Percentiles rank a stretch among this genome's conserved stretches.
Evolutionary conservation across 768 basidiomycete genomes (phyloP).

Genomic region (Mycena olivaceomarginata): DNA sequence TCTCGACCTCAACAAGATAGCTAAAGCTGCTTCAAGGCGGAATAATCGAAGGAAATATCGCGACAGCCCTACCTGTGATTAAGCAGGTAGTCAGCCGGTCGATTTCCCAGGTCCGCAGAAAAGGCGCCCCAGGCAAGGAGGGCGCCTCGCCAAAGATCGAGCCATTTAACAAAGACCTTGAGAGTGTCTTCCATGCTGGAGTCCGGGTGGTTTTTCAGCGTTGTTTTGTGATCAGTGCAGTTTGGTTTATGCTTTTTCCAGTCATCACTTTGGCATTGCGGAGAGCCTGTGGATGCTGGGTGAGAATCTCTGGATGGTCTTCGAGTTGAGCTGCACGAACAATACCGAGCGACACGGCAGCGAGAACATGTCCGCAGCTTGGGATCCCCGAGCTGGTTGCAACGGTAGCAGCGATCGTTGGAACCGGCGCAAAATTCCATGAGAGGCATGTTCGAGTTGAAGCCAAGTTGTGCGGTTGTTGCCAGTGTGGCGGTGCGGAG

Average conservation of each 20-base stretch:
- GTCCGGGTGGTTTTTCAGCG: constrained; percentile 1
- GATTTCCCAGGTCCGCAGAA: constrained; percentile 17
- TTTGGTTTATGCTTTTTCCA: constrained; percentile 16
- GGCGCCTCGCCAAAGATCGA: constrained; percentile 18
- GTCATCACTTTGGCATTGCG: constrained; percentile 16
- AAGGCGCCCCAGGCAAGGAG: constrained; percentile 19
- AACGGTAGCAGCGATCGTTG: constrained; percentile 8
- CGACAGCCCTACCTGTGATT: neutral
- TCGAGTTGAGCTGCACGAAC: neutral
- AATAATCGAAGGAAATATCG: neutral
- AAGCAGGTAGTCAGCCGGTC: constrained; percentile 2
- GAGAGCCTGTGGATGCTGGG: neutral
- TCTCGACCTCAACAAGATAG: constrained; percentile 15
- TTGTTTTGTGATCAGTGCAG: constrained; percentile 24
- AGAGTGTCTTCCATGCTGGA: constrained; percentile 9
- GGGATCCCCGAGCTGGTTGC: constrained; percentile 9
- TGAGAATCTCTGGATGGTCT: neutral
- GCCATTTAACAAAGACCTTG: constrained; percentile 23
- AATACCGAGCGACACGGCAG: constrained; percentile 20
- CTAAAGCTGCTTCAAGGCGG: neutral
- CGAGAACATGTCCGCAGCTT: constrained; percentile 26
- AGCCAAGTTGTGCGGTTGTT: neutral
- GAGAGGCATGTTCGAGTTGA: neutral
- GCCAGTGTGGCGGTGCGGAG: no score
- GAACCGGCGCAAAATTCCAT: neutral